phyloP scores from a whole-genome alignment of 2,329 filamentous ascomycete species.

The Pseudogymnoascus destructans region DNA sequence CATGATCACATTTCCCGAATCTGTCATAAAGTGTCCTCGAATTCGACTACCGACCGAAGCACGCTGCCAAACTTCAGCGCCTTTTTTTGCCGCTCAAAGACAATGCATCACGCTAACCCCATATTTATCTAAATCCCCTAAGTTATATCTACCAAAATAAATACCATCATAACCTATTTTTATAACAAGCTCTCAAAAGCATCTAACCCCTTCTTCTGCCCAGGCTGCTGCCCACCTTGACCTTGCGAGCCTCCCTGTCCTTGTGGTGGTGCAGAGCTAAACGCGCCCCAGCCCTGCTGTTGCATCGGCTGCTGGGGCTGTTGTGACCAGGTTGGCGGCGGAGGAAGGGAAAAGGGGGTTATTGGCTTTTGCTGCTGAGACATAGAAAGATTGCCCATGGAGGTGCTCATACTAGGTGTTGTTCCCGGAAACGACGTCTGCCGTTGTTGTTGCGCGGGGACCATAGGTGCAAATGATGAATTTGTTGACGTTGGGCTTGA shows the following conservation, averaged over 20 bases:
- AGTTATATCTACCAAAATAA: neutral
- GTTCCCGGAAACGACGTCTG: slow-evolving; percentile 18
- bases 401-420: slow-evolving; percentile 28
- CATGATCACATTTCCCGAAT: neutral
- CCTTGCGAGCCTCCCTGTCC: slow-evolving; percentile 12
- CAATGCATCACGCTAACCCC: neutral
- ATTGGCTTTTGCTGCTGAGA: slow-evolving; percentile 29
- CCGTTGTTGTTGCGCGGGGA: slow-evolving; percentile 17
- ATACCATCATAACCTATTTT: neutral
- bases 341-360: slow-evolving; percentile 44
- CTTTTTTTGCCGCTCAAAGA: neutral
- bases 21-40: neutral
- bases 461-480: slow-evolving; percentile 13
- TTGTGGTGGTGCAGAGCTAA: slow-evolving; percentile 20
- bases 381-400: slow-evolving; percentile 38
- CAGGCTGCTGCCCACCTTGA: slow-evolving; percentile 14
- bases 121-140: neutral
- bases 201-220: slow-evolving; percentile 34
- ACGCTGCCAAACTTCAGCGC: neutral
- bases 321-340: slow-evolving; percentile 32
- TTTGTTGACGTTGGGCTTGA: slow-evolving; percentile 21
- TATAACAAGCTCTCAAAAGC: slow-evolving; percentile 43
- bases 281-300: slow-evolving; percentile 11
- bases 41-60: neutral
- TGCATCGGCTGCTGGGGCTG: slow-evolving; percentile 20